Conservation (phyloP, 495 filamentous ascomycete genomes). For the Penicillium roqueforti region DNA sequence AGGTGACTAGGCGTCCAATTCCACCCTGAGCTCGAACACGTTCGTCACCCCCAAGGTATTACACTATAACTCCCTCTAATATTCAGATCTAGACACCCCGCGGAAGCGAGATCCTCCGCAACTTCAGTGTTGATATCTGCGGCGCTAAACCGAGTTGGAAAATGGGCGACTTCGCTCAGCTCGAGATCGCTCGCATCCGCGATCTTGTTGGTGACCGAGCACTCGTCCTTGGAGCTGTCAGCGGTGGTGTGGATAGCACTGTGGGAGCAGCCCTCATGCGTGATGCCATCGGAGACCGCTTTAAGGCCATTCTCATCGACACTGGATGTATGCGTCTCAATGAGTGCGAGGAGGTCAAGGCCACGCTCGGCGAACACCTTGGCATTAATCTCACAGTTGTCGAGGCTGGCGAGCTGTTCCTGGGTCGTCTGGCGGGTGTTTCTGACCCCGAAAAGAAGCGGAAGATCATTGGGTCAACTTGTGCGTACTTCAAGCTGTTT, state of each 20-base stretch:
- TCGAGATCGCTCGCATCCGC: conserved; percentile 22
- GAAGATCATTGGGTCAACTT: conserved; percentile 71
- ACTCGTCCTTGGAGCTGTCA: conserved; percentile 33
- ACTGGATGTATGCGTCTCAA: conserved; percentile 83
- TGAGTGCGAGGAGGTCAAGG: conserved; percentile 74
- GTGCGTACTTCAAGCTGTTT: conserved; percentile 7
- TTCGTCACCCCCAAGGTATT: conserved; percentile 1
- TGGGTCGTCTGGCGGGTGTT: conserved; percentile 69
- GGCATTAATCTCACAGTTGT: conserved; percentile 88
- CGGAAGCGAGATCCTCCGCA: conserved; percentile 19
- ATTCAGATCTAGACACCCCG: conserved; percentile 18
- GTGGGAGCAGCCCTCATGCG: conserved; percentile 82
- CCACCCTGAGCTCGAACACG: conserved; percentile 26
- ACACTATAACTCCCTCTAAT: not conserved
- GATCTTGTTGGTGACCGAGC: conserved; percentile 19
- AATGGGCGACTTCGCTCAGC: conserved; percentile 19
- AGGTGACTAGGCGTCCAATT: conserved; percentile 19
- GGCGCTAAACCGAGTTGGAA: conserved; percentile 20
- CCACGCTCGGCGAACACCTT: conserved; percentile 68
- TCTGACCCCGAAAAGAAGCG: conserved; percentile 84
- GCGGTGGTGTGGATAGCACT: conserved; percentile 88
- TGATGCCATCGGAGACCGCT: conserved; percentile 76
- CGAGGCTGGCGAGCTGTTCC: conserved; percentile 71
- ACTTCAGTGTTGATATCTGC: conserved; percentile 25
- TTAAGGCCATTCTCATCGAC: conserved; percentile 84